Evolutionary conservation across 2,329 filamentous ascomycete genomes (phyloP).

Genomic region (Calonectria leucothoes): DNA sequence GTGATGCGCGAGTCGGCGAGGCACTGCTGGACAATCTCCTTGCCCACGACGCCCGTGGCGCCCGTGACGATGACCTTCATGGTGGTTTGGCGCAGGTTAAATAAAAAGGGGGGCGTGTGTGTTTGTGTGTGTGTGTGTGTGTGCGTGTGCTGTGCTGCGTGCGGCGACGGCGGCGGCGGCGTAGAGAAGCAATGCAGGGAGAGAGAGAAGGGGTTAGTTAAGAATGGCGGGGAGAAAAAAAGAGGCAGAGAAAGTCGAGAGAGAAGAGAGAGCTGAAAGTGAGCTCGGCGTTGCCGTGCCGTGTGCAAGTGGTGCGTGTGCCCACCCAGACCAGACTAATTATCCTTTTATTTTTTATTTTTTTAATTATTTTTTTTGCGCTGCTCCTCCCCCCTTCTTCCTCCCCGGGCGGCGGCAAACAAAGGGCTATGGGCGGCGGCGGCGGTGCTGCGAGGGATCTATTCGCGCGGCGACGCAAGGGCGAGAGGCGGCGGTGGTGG

Average conservation of each 20-base stretch:
- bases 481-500: background rate
- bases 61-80: conserved; percentile 73
- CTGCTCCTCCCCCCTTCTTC: background rate
- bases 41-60: conserved; percentile 68
- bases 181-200: background rate
- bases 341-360: background rate
- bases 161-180: too few relatives aligned
- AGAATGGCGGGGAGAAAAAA: background rate
- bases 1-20: conserved; percentile 62
- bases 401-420: background rate
- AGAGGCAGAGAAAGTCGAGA: background rate
- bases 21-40: conserved; percentile 63
- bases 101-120: background rate
- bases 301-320: conserved; percentile 3
- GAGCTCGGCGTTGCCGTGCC: background rate
- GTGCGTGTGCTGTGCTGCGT: too few relatives aligned
- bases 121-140: too few relatives aligned
- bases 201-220: background rate
- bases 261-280: background rate
- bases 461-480: background rate
- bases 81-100: conserved; percentile 37
- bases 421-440: background rate
- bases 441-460: background rate
- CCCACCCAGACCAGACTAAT: background rate
- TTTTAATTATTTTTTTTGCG: background rate